Base-by-base conservation (phyloP, 2,329 filamentous ascomycete species). In the Stemphylium vesicarium region DNA sequence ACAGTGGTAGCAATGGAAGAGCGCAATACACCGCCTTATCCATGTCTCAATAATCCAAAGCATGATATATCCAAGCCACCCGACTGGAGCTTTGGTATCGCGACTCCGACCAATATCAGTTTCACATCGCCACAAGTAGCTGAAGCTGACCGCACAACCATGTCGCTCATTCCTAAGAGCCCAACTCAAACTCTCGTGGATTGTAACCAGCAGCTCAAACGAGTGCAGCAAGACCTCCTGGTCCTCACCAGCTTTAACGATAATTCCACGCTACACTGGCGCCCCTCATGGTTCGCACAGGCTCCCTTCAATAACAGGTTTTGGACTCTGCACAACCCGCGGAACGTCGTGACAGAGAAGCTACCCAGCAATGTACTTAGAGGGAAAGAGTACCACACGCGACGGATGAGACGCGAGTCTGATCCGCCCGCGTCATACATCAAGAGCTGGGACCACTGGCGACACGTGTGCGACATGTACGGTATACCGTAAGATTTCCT, bases 291-390 rank as follows among this genome's bases (percentile, higher is more conserved):
- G 71, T 72, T 72, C 54, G 9, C 43, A 0, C 37, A 60, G 18
- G 45, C 20, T 1, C 18, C 11, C 1, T 51, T 35, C 6, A 18
- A 41, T 24, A 18, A 40, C 1, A 13, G n/a, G 0, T 53, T 58
- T 36, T 74, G 71, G 71, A 69, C 66, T 1, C 49, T 72, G 15
- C 64, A 70, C 16, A 72, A 69, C 31, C 70, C 71, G 4, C 70
- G 69, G 1, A 56, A 71, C 18, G 65, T 72, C 10, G 65, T 72
- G 15, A 70, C 68, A 2, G 65, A 69, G 24, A 46, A 37, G 2
- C 47, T 72, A 1, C 63, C 64, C 0, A 33, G 15, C 11, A 29
- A 32, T 13, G 9, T 18, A 3, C 9, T 18, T 1, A 7, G 16
- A 4, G 53, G 50, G 2, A 33, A 40, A 4, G 48, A 56, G 10